A percentile compares a stretch with the other conserved stretches of the same genome.
Conservation (phyloP, 345 rosid genomes). For the Rhizophora mangle region DNA sequence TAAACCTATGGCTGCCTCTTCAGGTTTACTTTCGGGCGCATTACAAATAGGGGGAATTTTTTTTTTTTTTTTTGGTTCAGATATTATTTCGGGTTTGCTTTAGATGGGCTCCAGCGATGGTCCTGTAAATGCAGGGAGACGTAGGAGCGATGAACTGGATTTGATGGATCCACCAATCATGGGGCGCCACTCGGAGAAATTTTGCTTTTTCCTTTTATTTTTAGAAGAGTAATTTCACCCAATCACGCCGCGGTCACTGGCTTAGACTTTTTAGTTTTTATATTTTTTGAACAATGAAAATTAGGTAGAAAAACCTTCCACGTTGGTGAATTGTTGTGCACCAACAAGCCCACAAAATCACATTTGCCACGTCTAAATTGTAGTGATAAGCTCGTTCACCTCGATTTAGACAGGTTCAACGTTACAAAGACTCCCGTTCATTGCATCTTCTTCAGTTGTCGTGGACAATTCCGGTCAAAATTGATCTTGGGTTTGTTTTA, state of each 20-base stretch:
- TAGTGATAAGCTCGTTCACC: background rate
- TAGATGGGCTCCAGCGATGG: slow-evolving; percentile 3
- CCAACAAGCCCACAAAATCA: background rate
- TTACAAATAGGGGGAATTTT: background rate
- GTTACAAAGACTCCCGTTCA: no score
- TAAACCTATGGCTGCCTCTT: background rate
- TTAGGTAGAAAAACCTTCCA: background rate
- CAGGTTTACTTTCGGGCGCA: background rate
- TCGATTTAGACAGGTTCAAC: background rate
- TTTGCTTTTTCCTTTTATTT: no score
- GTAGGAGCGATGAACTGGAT: background rate
- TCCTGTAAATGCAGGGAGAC: background rate
- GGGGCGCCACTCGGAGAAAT: background rate
- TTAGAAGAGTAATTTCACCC: no score
- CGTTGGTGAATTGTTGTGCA: background rate
- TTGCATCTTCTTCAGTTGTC: background rate
- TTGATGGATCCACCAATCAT: slow-evolving; percentile 17
- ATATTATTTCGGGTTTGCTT: background rate
- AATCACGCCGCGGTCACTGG: no score
- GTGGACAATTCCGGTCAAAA: background rate
- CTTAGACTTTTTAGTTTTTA: no score
- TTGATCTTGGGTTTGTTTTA: background rate
- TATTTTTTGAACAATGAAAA: background rate
- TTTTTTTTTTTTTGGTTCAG: background rate
- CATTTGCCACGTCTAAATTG: background rate